phyloP scores from a whole-genome alignment of 2,329 filamentous ascomycete genomes.

The Geosmithia morbida region DNA sequence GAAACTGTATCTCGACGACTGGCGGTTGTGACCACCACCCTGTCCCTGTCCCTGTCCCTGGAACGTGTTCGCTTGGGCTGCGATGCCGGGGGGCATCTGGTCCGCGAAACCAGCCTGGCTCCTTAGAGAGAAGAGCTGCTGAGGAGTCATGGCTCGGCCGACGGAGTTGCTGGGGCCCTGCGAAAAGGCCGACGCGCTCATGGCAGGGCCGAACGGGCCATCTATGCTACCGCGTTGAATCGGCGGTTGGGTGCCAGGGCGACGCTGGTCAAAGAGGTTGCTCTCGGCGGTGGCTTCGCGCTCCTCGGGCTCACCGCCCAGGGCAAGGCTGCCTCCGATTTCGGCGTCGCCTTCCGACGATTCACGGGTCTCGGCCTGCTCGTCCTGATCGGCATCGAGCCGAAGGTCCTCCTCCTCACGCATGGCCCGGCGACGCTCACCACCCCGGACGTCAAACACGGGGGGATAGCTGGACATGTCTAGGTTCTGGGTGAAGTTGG shows the following conservation, averaged over 20 bases:
- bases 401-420: constrained; percentile 54
- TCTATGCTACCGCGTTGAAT: constrained; percentile 50
- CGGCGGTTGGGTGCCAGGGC: constrained; percentile 60
- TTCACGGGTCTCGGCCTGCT: constrained; percentile 27
- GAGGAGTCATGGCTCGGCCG: constrained; percentile 64
- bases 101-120: constrained; percentile 45
- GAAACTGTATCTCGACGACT: constrained; percentile 80
- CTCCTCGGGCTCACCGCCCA: constrained; percentile 89
- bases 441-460: constrained; percentile 70
- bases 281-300: constrained; percentile 40
- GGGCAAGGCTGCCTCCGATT: constrained; percentile 68
- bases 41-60: constrained; percentile 33
- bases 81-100: constrained; percentile 44
- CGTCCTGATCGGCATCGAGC: constrained; percentile 30
- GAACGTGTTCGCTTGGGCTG: constrained; percentile 30
- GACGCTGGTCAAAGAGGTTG: constrained; percentile 38
- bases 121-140: constrained; percentile 59
- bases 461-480: constrained; percentile 36
- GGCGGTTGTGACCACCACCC: constrained; percentile 54
- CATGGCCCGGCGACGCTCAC: constrained; percentile 65
- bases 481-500: constrained; percentile 4
- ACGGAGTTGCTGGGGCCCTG: constrained; percentile 34
- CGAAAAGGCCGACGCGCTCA: constrained; percentile 30
- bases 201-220: constrained; percentile 37
- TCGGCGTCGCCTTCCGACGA: constrained; percentile 61